Evolutionary conservation across 176 grass and related monocot genomes (phyloP), one percentile per base, ranked within the genome.

Genomic region (Eremochloa ophiuroides): DNA sequence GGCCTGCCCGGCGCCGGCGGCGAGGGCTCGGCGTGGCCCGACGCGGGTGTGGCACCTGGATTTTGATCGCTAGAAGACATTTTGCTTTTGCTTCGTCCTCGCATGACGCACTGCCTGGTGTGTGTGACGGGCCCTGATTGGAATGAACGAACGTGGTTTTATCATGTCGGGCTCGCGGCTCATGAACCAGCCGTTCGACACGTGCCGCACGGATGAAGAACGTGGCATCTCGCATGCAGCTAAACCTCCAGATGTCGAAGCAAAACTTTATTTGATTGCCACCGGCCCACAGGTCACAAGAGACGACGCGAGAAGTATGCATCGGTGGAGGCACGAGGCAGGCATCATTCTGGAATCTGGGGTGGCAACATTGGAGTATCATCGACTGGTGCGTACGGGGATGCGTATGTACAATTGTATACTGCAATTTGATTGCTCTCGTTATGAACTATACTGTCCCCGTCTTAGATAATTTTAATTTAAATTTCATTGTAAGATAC

Each of bases 61-160:
- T 70, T 89, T 51, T 91, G 79, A 61, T 90, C 87, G 62, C 92
- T 91, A 1, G 95, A 94, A 0, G 90, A 89, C 92, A 94, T 94
- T 2, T 55, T n/a, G n/a, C n/a, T n/a, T n/a, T 55, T 55, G 46
- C 31, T 67, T 81, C 22, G 5, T 23, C 25, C 38, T 50, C 50
- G 23, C 37, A 62, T 53, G 60, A 10, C 66, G 16, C 11, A 15
- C 17, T 30, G 41, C 8, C 42, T 20, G 26, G 18, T 12, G n/a
- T 16, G 71, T 1, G 26, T 63, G 75, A 7, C 51, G 50, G 50
- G 18, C 22, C 8, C 7, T 4, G 20, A 33, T 8, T 17, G 0
- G 9, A n/a, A n/a, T n/a, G 69, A 48, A 30, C 44, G 47, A 5
- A 10, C 4, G 61, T 34, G 41, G 62, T 15, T 84, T 75, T 80